These are phyloP conservation scores for Aspergillus vadensis DNA, from an alignment of 2,329 filamentous ascomycete species.

Conservation along the genomic window DNA sequence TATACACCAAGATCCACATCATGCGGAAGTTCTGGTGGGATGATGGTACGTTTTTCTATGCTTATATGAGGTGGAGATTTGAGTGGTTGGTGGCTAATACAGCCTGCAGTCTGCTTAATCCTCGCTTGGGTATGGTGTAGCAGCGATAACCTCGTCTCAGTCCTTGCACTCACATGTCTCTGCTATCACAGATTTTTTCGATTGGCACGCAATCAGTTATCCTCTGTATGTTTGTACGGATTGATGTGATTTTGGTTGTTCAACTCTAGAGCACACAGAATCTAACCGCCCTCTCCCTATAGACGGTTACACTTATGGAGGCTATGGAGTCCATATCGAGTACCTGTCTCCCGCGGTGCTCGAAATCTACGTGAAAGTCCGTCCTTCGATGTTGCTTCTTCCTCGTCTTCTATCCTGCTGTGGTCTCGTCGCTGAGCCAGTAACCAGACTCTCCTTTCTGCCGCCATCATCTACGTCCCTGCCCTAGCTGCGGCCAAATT, in stretches of 20 bases:
- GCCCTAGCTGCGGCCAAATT: slow-evolving; percentile 27
- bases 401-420: too few relatives aligned
- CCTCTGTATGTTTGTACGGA: slow-evolving; percentile 17
- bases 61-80: neutral
- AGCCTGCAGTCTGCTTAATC: slow-evolving; percentile 23
- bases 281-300: neutral
- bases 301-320: slow-evolving; percentile 23
- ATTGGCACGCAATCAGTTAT: slow-evolving; percentile 15
- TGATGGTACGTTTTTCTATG: slow-evolving; percentile 20
- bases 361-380: slow-evolving; percentile 20
- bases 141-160: neutral
- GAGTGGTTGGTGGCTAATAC: slow-evolving; percentile 6
- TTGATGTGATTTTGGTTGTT: too few relatives aligned
- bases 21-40: slow-evolving; percentile 25
- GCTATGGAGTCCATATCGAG: slow-evolving; percentile 26
- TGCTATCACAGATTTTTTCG: slow-evolving; percentile 17
- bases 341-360: slow-evolving; percentile 23
- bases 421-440: neutral
- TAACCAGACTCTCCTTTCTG: slow-evolving; percentile 20
- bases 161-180: neutral
- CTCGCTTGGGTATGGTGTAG: slow-evolving; percentile 22
- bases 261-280: neutral
- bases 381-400: too few relatives aligned
- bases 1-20: slow-evolving; percentile 19
- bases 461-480: slow-evolving; percentile 26